phyloP scores from a whole-genome alignment of 257 asterid species.

The Solanum medicagineum region DNA sequence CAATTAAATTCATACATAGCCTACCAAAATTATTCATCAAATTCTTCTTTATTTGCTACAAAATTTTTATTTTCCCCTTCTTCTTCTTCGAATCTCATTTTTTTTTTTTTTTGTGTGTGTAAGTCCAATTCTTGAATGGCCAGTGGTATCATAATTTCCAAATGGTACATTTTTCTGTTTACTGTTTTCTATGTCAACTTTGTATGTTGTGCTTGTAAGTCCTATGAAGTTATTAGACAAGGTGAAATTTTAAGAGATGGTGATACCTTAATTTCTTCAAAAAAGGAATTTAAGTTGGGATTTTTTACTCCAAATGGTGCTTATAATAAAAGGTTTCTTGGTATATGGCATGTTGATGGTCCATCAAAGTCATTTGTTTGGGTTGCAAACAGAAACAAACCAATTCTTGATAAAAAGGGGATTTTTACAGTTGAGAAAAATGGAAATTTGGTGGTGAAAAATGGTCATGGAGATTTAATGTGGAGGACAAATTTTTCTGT shows the following conservation, averaged over 20 bases:
- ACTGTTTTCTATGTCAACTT: neutral
- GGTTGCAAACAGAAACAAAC: constrained; percentile 62
- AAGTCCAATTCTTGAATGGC: neutral
- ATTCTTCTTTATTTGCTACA: neutral
- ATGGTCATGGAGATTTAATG: constrained; percentile 6
- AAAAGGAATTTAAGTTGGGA: constrained; percentile 41
- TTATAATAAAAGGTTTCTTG: constrained; percentile 35
- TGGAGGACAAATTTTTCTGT: constrained; percentile 34
- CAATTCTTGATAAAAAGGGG: constrained; percentile 40
- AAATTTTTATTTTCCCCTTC: neutral
- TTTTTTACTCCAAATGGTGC: constrained; percentile 52
- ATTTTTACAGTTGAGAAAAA: constrained; percentile 11
- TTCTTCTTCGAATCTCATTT: neutral
- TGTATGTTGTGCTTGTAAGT: constrained; percentile 2
- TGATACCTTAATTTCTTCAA: constrained; percentile 25
- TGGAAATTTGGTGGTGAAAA: constrained; percentile 33
- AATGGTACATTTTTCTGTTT: neutral
- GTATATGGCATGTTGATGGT: constrained; percentile 44
- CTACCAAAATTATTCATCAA: neutral
- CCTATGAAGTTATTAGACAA: constrained; percentile 11
- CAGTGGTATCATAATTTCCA: neutral
- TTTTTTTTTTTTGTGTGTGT: neutral
- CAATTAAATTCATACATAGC: neutral
- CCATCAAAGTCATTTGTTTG: constrained; percentile 35
- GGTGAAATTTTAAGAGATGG: constrained; percentile 38